A percentile compares a stretch with the other conserved stretches of the same genome.
These are phyloP conservation scores for Candida sanyaensis DNA, from an alignment of 1,139 yeast genomes.

Conservation along the genomic window DNA sequence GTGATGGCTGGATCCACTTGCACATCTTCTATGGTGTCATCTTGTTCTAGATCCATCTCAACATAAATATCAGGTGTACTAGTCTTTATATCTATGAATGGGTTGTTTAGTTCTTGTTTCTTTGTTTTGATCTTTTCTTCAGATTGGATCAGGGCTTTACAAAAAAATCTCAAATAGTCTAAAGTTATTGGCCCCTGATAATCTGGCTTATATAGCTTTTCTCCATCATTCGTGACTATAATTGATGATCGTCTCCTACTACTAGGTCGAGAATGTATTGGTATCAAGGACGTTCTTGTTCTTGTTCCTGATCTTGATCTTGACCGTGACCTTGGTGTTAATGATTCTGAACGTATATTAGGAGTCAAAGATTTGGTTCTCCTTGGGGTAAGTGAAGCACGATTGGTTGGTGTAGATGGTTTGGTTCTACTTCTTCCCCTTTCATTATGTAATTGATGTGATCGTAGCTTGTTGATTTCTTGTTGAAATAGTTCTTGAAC, in stretches of 20 bases:
- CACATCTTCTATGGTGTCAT: not conserved
- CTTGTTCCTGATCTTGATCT: no score
- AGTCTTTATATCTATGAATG: not conserved
- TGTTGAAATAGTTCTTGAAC: slow-evolving; percentile 3
- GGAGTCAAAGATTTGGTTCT: not conserved
- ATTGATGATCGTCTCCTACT: slow-evolving; percentile 10
- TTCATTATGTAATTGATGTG: not conserved
- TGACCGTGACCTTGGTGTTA: not conserved
- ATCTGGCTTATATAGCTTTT: slow-evolving; percentile 26
- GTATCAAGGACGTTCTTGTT: slow-evolving; percentile 3
- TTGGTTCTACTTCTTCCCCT: slow-evolving; percentile 2
- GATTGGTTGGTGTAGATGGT: slow-evolving; percentile 4
- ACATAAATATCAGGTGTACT: not conserved
- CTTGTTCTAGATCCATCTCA: not conserved
- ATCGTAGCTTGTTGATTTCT: slow-evolving; percentile 3
- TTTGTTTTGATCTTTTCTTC: slow-evolving; percentile 17
- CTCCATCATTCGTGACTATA: slow-evolving; percentile 25
- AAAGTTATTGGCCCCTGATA: slow-evolving; percentile 43
- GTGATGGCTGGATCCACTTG: not conserved
- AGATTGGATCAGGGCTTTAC: slow-evolving; percentile 26
- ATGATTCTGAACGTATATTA: not conserved
- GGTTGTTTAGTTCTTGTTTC: slow-evolving; percentile 8
- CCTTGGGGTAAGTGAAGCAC: not conserved
- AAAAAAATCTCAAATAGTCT: slow-evolving; percentile 38
- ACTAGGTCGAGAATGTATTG: not conserved